Evolutionary conservation across 768 basidiomycete species (phyloP), one percentile per base, ranked within the genome.

Genomic region (Tricholoma flavovirens): DNA sequence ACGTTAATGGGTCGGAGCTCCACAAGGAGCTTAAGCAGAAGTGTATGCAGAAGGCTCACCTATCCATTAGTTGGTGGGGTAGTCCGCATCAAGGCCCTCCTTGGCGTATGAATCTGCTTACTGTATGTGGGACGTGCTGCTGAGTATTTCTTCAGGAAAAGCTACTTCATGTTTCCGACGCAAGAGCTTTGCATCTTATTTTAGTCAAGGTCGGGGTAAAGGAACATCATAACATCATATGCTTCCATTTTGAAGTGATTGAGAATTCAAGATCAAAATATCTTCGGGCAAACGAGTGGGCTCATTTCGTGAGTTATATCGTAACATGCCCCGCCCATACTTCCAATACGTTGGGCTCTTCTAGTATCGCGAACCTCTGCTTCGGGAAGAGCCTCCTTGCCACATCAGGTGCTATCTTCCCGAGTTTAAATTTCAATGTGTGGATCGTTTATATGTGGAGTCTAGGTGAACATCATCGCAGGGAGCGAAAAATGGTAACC

Each of bases 211-310:
- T 60, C n/a, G 73, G 69, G 14, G 8, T 36, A n/a, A n/a, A n/a
- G n/a, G n/a, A n/a, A n/a, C n/a, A n/a, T n/a, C n/a, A 5, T 8
- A n/a, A 22, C 6, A 2, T 6, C 19, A 29, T 19, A 21, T 33
- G 5, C 2, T 43, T 15, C 10, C n/a, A n/a, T n/a, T n/a, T n/a
- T n/a, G n/a, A n/a, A n/a, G n/a, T 42, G 4, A 53, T 1, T n/a
- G 2, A 2, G 2, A 5, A 9, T 17, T 6, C n/a, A 59, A 55
- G 55, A 59, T 53, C 58, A 59, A 51, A 24, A 45, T 66, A 67
- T 74, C 19, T 75, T 72, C 35, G 75, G 42, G 73, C 73, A 53
- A 69, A 68, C 0, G 62, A 67, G n/a, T n/a, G n/a, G n/a, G n/a
- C 49, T 62, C 66, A 59, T 72, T 72, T n/a, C n/a, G n/a, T n/a